Evolutionary conservation across 2,329 filamentous ascomycete species (phyloP).

Genomic region (Ambrosiella beaveri): DNA sequence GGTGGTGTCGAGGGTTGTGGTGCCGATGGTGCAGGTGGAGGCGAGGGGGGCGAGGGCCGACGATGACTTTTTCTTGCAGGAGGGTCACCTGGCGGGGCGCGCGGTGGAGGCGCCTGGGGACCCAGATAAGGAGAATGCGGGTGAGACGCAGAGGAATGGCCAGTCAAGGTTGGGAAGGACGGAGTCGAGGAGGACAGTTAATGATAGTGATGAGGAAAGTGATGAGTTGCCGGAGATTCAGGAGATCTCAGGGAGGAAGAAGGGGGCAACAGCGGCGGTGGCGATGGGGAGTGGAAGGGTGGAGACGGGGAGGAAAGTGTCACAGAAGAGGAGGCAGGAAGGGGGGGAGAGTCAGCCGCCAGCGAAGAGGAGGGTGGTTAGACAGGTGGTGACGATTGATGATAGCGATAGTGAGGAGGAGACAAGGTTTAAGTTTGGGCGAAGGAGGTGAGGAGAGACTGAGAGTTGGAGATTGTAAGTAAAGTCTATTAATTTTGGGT

Average conservation of each 20-base stretch:
- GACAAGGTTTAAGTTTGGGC: constrained; percentile 35
- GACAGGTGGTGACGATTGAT: constrained; percentile 20
- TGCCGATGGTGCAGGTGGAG: constrained; percentile 51
- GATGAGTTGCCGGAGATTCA: constrained; percentile 14
- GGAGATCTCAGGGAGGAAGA: background rate
- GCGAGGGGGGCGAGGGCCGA: constrained; percentile 57
- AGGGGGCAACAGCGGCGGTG: background rate
- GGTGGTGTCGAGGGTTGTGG: constrained; percentile 37
- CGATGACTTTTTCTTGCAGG: constrained; percentile 59
- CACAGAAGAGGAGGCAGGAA: constrained; percentile 1
- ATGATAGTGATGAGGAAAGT: constrained; percentile 20
- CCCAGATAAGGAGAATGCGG: background rate
- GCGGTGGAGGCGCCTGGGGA: background rate
- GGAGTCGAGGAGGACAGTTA: constrained; percentile 14
- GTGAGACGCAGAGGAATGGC: background rate
- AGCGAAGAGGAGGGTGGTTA: constrained; percentile 17
- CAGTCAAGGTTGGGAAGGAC: background rate
- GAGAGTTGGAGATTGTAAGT: background rate
- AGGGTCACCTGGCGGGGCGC: constrained; percentile 17
- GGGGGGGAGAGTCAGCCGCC: background rate
- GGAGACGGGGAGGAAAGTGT: background rate
- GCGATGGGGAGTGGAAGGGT: background rate
- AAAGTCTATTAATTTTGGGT: too few species aligned
- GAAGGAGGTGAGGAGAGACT: constrained; percentile 23
- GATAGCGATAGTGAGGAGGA: constrained; percentile 38